phyloP scores from a whole-genome alignment of 306 rosid genomes.

The Cotoneaster glaucophyllus region DNA sequence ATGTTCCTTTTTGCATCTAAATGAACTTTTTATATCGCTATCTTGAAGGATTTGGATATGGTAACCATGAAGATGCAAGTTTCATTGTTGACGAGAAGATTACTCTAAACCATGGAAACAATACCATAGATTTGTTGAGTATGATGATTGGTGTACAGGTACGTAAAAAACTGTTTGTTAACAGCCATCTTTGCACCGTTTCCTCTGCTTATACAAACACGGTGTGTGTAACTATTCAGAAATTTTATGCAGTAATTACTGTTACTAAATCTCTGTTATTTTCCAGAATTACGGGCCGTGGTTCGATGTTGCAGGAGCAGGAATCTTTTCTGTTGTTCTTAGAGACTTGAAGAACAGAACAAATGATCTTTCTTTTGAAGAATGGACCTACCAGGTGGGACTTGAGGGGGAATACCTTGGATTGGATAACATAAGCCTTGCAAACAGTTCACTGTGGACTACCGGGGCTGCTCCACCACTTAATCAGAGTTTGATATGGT shows the following conservation, averaged over 20 bases:
- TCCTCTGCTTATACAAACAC: too few relatives aligned
- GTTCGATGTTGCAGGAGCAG: conserved; percentile 16
- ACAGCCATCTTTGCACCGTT: neutral
- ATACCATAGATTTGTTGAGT: conserved; percentile 10
- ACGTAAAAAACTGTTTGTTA: neutral
- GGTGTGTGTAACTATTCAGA: neutral
- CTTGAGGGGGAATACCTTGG: conserved; percentile 8
- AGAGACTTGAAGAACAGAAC: neutral
- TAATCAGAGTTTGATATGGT: conserved; percentile 13
- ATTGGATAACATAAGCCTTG: conserved; percentile 1
- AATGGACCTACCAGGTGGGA: conserved; percentile 18
- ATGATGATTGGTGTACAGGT: conserved; percentile 18
- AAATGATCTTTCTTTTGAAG: conserved; percentile 8
- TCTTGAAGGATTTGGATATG: conserved; percentile 5
- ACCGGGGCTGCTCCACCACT: conserved; percentile 7
- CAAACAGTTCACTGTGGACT: conserved; percentile 12
- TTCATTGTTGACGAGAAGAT: neutral
- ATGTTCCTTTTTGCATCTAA: neutral
- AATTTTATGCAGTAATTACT: neutral
- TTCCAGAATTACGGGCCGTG: conserved; percentile 7
- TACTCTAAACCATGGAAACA: conserved; percentile 6
- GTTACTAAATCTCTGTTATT: neutral
- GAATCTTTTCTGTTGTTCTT: conserved; percentile 8
- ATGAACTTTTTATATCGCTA: neutral
- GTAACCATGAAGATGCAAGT: conserved; percentile 19